Evolutionary conservation across 257 asterid genomes (phyloP).

Genomic region (Solanum phureja): DNA sequence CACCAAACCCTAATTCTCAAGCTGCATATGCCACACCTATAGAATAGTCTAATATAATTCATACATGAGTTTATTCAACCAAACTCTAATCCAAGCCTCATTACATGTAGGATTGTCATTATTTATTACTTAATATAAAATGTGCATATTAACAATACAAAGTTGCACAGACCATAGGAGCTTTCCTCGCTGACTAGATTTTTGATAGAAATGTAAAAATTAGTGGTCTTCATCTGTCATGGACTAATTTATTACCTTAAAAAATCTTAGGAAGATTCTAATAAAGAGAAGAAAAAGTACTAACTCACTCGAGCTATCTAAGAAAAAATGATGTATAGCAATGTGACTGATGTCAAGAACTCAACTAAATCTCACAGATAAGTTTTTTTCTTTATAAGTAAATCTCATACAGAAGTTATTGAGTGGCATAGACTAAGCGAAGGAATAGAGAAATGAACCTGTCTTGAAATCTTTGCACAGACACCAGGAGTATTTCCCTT

Average conservation of each 20-base stretch:
- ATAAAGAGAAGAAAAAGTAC: background rate
- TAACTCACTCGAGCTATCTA: background rate
- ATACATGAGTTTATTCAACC: background rate
- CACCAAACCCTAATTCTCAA: background rate
- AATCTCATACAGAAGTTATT: background rate
- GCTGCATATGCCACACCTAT: background rate
- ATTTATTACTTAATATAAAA: background rate
- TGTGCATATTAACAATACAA: background rate
- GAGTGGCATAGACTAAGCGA: background rate
- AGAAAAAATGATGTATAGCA: background rate
- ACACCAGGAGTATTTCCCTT: conserved; percentile 94
- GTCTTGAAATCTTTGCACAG: conserved; percentile 88
- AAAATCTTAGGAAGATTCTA: background rate
- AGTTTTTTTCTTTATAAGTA: background rate
- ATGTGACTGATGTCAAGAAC: background rate
- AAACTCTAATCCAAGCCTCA: background rate
- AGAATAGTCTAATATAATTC: background rate
- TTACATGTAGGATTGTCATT: background rate
- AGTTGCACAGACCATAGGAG: background rate
- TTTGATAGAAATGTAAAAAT: background rate
- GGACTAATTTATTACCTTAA: background rate
- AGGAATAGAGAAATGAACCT: conserved; percentile 31
- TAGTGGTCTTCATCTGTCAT: background rate
- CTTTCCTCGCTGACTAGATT: background rate
- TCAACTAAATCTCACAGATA: background rate